These are phyloP conservation scores for Linnemannia hyalina DNA, from an alignment of 192 early-diverging fungal species.

Conservation along the genomic window DNA sequence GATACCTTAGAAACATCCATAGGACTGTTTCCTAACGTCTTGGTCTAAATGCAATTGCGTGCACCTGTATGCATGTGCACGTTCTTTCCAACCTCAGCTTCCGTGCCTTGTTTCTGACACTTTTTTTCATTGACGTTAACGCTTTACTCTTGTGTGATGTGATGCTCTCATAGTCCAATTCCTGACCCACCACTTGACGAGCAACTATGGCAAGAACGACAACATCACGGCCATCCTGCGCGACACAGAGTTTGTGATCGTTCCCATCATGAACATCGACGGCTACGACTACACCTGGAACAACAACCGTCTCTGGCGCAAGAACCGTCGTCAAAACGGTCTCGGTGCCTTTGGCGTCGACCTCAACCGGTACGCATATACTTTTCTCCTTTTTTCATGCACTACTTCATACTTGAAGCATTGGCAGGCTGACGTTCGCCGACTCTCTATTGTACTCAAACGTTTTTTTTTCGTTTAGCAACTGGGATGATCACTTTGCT, in stretches of 20 bases:
- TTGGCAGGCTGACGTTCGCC: neutral
- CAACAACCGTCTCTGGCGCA: slow-evolving; percentile 68
- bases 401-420: neutral
- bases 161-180: slow-evolving; percentile 56
- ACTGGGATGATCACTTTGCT: slow-evolving; percentile 60
- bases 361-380: slow-evolving; percentile 63
- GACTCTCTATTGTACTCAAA: neutral
- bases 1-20: neutral
- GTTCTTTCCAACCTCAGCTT: neutral
- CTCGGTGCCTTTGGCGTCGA: slow-evolving; percentile 51
- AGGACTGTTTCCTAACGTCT: neutral
- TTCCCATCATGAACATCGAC: slow-evolving; percentile 71
- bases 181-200: slow-evolving; percentile 58
- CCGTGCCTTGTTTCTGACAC: neutral
- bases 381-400: neutral
- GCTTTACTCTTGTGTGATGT: neutral
- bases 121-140: neutral
- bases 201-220: slow-evolving; percentile 55
- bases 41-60: neutral
- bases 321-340: slow-evolving; percentile 60
- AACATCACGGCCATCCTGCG: slow-evolving; percentile 56
- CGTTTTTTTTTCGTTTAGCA: slow-evolving; percentile 8
- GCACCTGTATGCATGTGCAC: neutral
- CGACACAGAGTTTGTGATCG: slow-evolving; percentile 64
- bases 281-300: slow-evolving; percentile 69